A percentile compares a stretch with the other conserved stretches of the same genome.
phyloP scores from a whole-genome alignment of 2,329 filamentous ascomycete genomes.

The Diaporthe nobilis region DNA sequence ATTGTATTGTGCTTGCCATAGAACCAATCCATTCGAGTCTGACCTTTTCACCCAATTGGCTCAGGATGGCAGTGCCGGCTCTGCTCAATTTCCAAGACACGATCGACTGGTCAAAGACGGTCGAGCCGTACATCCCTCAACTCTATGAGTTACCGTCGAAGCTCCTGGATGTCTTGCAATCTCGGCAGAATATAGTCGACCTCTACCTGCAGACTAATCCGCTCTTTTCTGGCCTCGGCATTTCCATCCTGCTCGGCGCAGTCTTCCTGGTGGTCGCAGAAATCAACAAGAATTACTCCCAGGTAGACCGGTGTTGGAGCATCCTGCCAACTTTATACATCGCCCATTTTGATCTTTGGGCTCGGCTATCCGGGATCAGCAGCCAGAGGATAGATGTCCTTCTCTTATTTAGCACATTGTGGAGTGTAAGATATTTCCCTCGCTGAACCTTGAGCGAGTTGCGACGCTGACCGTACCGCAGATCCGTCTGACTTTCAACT shows the following conservation, averaged over 20 bases:
- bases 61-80: slow-evolving; percentile 77
- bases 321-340: slow-evolving; percentile 90
- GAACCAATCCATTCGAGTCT: not conserved
- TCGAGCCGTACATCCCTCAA: slow-evolving; percentile 81
- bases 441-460: not conserved
- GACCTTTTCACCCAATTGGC: not conserved
- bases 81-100: slow-evolving; percentile 81
- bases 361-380: slow-evolving; percentile 79
- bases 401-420: slow-evolving; percentile 78
- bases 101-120: slow-evolving; percentile 80
- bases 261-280: slow-evolving; percentile 84
- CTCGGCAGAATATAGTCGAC: slow-evolving; percentile 73
- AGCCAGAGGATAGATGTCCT: slow-evolving; percentile 81
- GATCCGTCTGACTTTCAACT: slow-evolving; percentile 92
- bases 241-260: slow-evolving; percentile 78
- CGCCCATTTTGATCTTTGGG: slow-evolving; percentile 87
- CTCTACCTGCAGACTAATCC: slow-evolving; percentile 91
- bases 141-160: slow-evolving; percentile 78
- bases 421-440: slow-evolving; percentile 76
- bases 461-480: slow-evolving; percentile 53
- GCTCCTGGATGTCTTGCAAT: slow-evolving; percentile 71
- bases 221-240: slow-evolving; percentile 79
- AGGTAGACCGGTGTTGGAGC: slow-evolving; percentile 94
- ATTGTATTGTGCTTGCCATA: not conserved
- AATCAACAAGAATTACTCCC: slow-evolving; percentile 94